Conservation (phyloP, 192 early-diverging fungal genomes). For the Umbelopsis isabellina region DNA sequence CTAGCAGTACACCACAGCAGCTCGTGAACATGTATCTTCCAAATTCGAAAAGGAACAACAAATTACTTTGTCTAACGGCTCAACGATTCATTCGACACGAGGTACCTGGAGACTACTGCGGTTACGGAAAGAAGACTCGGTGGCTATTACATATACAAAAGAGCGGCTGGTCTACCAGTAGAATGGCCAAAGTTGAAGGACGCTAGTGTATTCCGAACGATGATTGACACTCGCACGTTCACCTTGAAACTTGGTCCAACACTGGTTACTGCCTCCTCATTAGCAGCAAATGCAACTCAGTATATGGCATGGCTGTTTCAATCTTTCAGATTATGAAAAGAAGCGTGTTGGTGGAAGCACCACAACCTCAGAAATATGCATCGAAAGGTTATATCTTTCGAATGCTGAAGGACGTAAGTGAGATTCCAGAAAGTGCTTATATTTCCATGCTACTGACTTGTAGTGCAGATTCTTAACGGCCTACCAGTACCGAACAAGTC, state of each 20-base stretch:
- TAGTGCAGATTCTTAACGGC: slow-evolving; percentile 1
- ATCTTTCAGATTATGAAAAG: not conserved
- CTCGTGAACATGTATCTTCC: not conserved
- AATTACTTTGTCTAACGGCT: not conserved
- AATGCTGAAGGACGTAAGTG: not conserved
- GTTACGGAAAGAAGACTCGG: not conserved
- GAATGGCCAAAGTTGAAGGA: not conserved
- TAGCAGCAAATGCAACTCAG: not conserved
- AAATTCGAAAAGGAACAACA: not conserved
- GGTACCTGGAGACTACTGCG: not conserved
- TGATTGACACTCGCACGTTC: slow-evolving; percentile 7
- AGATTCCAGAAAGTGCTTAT: not conserved
- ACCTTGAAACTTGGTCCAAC: slow-evolving; percentile 8
- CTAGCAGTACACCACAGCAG: not conserved
- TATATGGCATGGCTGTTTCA: not conserved
- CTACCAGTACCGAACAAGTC: not conserved
- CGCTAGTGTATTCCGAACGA: not conserved
- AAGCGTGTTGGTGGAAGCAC: not conserved
- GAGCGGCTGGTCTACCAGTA: not conserved
- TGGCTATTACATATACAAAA: not conserved
- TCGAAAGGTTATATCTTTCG: not conserved
- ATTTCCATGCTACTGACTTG: not conserved
- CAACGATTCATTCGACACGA: not conserved
- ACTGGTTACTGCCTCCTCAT: not conserved
- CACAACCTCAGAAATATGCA: not conserved